Conservation (phyloP, 106 monocot genomes). For the Dendrobium catenatum region DNA sequence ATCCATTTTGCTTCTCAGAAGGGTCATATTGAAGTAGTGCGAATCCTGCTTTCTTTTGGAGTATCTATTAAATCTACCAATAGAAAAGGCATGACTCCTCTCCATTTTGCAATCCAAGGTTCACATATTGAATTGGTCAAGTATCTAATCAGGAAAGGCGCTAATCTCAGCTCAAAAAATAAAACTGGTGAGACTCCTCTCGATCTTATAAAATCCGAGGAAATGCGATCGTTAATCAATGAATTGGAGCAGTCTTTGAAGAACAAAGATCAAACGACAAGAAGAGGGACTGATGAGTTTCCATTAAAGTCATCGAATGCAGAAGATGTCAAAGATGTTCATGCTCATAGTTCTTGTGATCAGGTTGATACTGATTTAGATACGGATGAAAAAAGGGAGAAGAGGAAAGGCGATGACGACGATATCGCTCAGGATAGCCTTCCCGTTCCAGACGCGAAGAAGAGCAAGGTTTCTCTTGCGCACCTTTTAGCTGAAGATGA, state of each 20-base stretch:
- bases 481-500: slow-evolving; percentile 44
- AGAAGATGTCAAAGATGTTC: slow-evolving; percentile 2
- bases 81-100: slow-evolving; percentile 80
- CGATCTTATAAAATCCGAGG: slow-evolving; percentile 51
- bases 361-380: neutral
- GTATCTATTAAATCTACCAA: slow-evolving; percentile 66
- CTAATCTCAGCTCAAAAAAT: slow-evolving; percentile 54
- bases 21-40: slow-evolving; percentile 68
- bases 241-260: slow-evolving; percentile 32
- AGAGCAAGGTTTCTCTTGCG: slow-evolving; percentile 27
- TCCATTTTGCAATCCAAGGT: slow-evolving; percentile 77
- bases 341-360: neutral
- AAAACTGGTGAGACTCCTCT: slow-evolving; percentile 65
- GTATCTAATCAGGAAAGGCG: slow-evolving; percentile 71
- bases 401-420: slow-evolving; percentile 16
- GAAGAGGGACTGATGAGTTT: neutral
- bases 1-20: slow-evolving; percentile 96
- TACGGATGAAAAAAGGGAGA: slow-evolving; percentile 16
- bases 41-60: slow-evolving; percentile 47
- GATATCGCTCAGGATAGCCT: slow-evolving; percentile 6
- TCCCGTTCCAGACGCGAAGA: slow-evolving; percentile 18
- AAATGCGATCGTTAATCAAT: slow-evolving; percentile 34
- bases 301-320: neutral
- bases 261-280: slow-evolving; percentile 8
- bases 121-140: slow-evolving; percentile 66